Conservation (phyloP, 176 grass and related monocot species). For the Stipa capillata region DNA sequence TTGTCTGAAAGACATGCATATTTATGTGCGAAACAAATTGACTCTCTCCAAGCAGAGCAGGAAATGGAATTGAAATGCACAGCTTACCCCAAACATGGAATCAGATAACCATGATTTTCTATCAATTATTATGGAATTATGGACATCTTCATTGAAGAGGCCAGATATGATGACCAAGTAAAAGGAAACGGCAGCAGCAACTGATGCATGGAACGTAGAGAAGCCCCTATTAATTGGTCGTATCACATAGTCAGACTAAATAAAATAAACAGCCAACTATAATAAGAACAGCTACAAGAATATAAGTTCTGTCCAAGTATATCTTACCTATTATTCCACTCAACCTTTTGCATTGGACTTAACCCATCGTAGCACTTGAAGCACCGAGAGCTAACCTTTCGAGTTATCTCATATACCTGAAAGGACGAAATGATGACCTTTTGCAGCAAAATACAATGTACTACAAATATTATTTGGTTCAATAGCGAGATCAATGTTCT, state of each 20-base stretch:
- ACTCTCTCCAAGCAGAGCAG: not conserved
- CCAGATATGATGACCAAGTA: slow-evolving; percentile 59
- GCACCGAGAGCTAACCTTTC: slow-evolving; percentile 28
- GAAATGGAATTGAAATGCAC: not conserved
- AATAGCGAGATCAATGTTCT: not conserved
- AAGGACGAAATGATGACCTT: not conserved
- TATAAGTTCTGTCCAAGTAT: not conserved
- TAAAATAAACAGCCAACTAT: not conserved
- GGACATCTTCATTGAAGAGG: slow-evolving; percentile 39
- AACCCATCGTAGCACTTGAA: slow-evolving; percentile 63
- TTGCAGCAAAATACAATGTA: not conserved
- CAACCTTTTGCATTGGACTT: slow-evolving; percentile 38
- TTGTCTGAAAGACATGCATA: not conserved
- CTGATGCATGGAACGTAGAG: slow-evolving; percentile 72
- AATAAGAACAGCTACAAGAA: not conserved
- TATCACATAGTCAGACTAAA: not conserved
- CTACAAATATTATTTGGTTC: not conserved
- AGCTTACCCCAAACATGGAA: slow-evolving; percentile 61
- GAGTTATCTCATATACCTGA: too few relatives aligned
- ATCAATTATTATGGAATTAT: slow-evolving; percentile 20
- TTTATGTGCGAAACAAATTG: not conserved
- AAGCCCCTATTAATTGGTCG: slow-evolving; percentile 34
- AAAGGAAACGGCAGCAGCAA: slow-evolving; percentile 55
- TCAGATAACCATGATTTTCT: slow-evolving; percentile 72
- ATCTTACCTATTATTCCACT: slow-evolving; percentile 77